Evolutionary conservation across 2,329 filamentous ascomycete genomes (phyloP).

Genomic region (Neophaeococcomyces mojaviensis): DNA sequence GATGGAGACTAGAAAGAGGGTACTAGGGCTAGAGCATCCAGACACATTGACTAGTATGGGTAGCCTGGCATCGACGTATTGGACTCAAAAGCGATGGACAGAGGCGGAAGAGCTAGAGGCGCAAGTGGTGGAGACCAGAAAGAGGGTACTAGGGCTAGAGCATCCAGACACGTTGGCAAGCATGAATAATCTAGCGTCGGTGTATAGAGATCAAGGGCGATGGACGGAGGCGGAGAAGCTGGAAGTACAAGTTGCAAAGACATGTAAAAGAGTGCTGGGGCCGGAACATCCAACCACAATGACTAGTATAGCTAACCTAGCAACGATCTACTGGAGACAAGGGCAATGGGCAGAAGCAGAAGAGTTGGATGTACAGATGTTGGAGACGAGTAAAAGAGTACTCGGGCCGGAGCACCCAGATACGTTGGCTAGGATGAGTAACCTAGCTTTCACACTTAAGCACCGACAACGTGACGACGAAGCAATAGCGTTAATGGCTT

Average conservation of each 20-base stretch:
- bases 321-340: slow-evolving; percentile 5
- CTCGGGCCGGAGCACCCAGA: too few relatives aligned
- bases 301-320: slow-evolving; percentile 1
- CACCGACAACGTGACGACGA: too few relatives aligned
- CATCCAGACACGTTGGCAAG: slow-evolving; percentile 14
- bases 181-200: too few relatives aligned
- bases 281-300: too few relatives aligned
- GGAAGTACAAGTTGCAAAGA: too few relatives aligned
- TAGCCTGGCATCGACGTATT: slow-evolving; percentile 18
- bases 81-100: slow-evolving; percentile 14
- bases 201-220: too few relatives aligned
- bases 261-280: too few relatives aligned
- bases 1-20: slow-evolving; percentile 15
- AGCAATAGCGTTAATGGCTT: too few relatives aligned
- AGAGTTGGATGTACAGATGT: background rate
- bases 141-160: slow-evolving; percentile 13
- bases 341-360: too few relatives aligned
- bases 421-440: too few relatives aligned
- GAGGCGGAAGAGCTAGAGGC: slow-evolving; percentile 24
- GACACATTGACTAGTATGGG: slow-evolving; percentile 16
- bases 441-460: too few relatives aligned
- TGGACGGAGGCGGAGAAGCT: too few relatives aligned
- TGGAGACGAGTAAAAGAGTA: slow-evolving; percentile 7
- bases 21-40: slow-evolving; percentile 18
- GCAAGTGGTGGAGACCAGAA: slow-evolving; percentile 14